Conservation (phyloP, 75 land plant species). For the Ceratopteris richardii region DNA sequence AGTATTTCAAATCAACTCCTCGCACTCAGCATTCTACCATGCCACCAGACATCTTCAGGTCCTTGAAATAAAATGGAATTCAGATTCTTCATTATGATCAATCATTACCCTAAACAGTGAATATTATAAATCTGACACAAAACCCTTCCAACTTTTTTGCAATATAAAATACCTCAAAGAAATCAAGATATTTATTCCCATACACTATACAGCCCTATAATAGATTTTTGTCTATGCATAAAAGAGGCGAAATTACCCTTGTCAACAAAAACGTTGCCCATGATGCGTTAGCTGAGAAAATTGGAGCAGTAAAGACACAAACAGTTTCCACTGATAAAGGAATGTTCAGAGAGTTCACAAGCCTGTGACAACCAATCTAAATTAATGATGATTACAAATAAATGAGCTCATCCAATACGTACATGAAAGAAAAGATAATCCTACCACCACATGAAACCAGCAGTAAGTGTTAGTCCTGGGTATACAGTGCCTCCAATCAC, state of each 20-base stretch:
- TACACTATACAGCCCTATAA: no score
- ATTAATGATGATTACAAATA: not conserved
- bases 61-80: no score
- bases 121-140: no score
- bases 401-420: not conserved
- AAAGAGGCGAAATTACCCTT: slow-evolving; percentile 65
- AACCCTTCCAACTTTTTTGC: no score
- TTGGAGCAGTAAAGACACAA: slow-evolving; percentile 96
- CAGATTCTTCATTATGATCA: no score
- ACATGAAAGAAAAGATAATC: slow-evolving; percentile 12
- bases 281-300: slow-evolving; percentile 91
- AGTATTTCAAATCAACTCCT: no score
- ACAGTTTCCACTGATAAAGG: slow-evolving; percentile 98
- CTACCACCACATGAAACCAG: slow-evolving; percentile 91
- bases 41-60: no score
- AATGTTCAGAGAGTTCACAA: slow-evolving; percentile 74
- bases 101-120: no score
- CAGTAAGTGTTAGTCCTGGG: slow-evolving; percentile 94
- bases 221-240: no score
- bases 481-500: slow-evolving; percentile 99
- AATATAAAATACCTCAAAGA: no score
- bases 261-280: slow-evolving; percentile 98
- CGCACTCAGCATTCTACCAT: no score
- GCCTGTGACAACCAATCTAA: slow-evolving; percentile 40
- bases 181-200: no score